Evolutionary conservation across 176 grass and related monocot genomes (phyloP), one percentile per base, ranked within the genome.

Genomic region (Tuctoria greenei): DNA sequence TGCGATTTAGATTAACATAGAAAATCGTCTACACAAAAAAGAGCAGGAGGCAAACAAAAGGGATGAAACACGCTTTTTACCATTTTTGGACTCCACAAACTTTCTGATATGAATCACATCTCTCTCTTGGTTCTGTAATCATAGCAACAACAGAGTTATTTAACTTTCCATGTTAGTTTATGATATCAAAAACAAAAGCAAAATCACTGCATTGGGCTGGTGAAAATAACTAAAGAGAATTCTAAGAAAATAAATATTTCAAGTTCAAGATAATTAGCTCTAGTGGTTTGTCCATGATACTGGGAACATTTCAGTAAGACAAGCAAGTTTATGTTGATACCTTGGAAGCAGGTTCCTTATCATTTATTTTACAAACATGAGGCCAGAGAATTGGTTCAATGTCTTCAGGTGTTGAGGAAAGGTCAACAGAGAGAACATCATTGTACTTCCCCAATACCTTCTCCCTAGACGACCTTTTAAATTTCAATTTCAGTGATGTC

Each of bases 311-410:
- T 26, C 8, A 20, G 40, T 59, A 45, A 74, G 20, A 60, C 62
- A 59, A 47, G 41, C 23, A 28, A 28, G 70, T 74, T 5, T 37
- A 69, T 26, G 25, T 4, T 51, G 8, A 49, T 55, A 80, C 69
- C 65, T 73, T 57, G 28, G 50, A 52, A 52, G 70, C 21, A 65
- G 68, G 34, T 31, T 81, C 66, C 49, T 41, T 15, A 41, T 50
- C 74, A 18, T 43, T 60, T 41, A 7, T 76, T 67, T 26, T 37
- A 23, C 14, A 79, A 69, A 86, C 41, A 31, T 57, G 18, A 61
- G 72, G 77, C 78, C 74, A 81, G 40, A 93, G 61, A 67, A 71
- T 51, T 61, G 43, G 57, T 84, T 89, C 90, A 20, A 86, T 52
- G 14, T 36, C 63, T 52, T 86, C 68, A 44, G 87, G 84, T 11